A percentile compares a stretch with the other conserved stretches of the same genome.
Conservation (phyloP, 2,329 filamentous ascomycete genomes). For the Penicillium sp. region DNA sequence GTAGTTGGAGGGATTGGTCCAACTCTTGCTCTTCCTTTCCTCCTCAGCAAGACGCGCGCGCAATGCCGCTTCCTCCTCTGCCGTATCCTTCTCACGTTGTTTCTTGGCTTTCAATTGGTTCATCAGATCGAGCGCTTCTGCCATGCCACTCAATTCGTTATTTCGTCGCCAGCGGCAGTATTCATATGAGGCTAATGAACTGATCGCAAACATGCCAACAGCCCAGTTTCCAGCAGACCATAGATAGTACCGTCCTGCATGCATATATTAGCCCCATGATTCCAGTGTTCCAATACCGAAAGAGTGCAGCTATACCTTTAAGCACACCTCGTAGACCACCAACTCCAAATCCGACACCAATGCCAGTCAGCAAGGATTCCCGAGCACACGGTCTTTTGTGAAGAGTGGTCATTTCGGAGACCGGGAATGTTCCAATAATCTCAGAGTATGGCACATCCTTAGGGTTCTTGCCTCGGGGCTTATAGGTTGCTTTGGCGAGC, state of each 20-base stretch:
- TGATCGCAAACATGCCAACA: conserved; percentile 70
- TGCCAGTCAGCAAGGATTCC: conserved; percentile 78
- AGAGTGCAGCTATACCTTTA: conserved; percentile 57
- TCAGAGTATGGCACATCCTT: conserved; percentile 44
- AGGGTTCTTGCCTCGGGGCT: conserved; percentile 59
- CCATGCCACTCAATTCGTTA: conserved; percentile 78
- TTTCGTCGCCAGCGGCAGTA: conserved; percentile 74
- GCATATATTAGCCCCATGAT: conserved; percentile 8
- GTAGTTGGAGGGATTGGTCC: conserved; percentile 45
- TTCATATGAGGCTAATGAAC: conserved; percentile 73
- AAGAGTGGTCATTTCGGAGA: conserved; percentile 59
- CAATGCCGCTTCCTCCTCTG: conserved; percentile 35
- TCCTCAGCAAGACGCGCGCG: conserved; percentile 36
- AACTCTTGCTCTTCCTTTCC: conserved; percentile 43
- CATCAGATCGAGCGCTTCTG: conserved; percentile 78
- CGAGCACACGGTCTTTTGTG: conserved; percentile 81
- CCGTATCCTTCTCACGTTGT: conserved; percentile 49
- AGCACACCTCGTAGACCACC: conserved; percentile 73
- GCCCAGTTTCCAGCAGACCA: conserved; percentile 78
- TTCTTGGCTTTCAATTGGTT: conserved; percentile 68
- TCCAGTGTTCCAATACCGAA: neutral
- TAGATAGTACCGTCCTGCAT: conserved; percentile 52
- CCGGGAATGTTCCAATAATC: conserved; percentile 44
- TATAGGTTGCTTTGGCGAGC: conserved; percentile 56
- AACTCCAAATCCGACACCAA: conserved; percentile 72